Conservation (phyloP, 2,329 filamentous ascomycete species). For the Pestalotiopsis sp. region DNA sequence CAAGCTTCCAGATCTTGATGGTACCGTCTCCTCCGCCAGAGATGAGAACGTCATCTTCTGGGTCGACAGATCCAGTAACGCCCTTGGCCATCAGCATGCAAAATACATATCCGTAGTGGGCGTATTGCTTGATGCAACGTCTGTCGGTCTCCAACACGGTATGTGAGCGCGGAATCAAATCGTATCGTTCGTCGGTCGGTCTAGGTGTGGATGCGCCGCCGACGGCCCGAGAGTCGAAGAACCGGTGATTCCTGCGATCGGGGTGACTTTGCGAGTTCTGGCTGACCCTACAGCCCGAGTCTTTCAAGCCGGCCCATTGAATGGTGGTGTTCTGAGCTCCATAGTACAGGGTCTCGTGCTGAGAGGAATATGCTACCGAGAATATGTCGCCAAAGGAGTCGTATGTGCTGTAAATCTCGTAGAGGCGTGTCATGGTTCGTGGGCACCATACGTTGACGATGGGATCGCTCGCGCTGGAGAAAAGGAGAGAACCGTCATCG, state of each 20-base stretch:
- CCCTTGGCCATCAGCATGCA: constrained; percentile 88
- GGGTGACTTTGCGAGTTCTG: constrained; percentile 71
- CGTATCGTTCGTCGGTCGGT: constrained; percentile 62
- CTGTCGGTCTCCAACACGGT: constrained; percentile 78
- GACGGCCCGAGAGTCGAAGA: constrained; percentile 89
- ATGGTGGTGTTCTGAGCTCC: constrained; percentile 94
- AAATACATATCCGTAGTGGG: constrained; percentile 94
- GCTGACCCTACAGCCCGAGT: constrained; percentile 60
- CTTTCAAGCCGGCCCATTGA: constrained; percentile 83
- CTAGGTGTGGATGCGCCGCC: constrained; percentile 79
- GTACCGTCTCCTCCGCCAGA: constrained; percentile 93
- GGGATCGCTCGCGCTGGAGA: constrained; percentile 91
- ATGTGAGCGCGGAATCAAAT: constrained; percentile 54
- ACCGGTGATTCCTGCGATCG: constrained; percentile 77
- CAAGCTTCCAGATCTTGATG: constrained; percentile 88
- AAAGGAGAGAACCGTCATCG: constrained; percentile 72
- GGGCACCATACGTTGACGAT: constrained; percentile 95
- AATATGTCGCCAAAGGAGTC: constrained; percentile 94
- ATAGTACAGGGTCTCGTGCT: constrained; percentile 81
- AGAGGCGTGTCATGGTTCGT: constrained; percentile 72
- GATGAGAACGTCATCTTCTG: constrained; percentile 79
- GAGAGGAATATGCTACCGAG: constrained; percentile 84
- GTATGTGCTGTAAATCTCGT: constrained; percentile 90
- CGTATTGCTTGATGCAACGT: constrained; percentile 82
- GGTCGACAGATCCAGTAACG: constrained; percentile 65